phyloP scores from a whole-genome alignment of 495 filamentous ascomycete species.

The Penicillium lagena region DNA sequence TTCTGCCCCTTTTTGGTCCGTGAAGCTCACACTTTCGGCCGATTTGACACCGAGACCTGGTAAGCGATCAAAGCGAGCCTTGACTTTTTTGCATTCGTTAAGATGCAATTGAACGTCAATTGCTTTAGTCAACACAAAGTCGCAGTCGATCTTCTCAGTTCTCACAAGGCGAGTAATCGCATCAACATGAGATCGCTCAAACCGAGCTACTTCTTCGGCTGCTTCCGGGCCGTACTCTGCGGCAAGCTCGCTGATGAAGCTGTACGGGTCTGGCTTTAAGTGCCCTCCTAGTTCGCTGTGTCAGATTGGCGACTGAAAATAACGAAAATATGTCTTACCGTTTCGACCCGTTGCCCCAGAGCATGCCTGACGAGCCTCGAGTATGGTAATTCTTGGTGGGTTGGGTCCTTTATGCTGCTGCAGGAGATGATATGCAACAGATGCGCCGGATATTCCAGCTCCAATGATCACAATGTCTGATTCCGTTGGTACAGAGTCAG shows the following conservation, averaged over 20 bases:
- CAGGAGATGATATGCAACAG: constrained; percentile 56
- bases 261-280: constrained; percentile 31
- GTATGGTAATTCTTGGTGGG: constrained; percentile 51
- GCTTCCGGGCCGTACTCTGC: constrained; percentile 23
- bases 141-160: constrained; percentile 26
- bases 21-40: neutral
- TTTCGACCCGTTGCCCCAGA: constrained; percentile 73
- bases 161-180: constrained; percentile 20
- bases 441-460: constrained; percentile 64
- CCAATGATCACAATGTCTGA: constrained; percentile 71
- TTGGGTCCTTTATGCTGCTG: constrained; percentile 29
- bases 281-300: constrained; percentile 19
- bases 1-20: too few species aligned
- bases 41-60: too few species aligned
- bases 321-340: constrained; percentile 14
- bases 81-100: constrained; percentile 12
- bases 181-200: constrained; percentile 23
- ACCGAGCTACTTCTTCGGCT: constrained; percentile 26
- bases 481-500: too few species aligned
- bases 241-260: constrained; percentile 14
- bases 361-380: constrained; percentile 78
- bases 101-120: constrained; percentile 22
- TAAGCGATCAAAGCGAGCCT: constrained; percentile 16
- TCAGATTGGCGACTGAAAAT: neutral
- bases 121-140: constrained; percentile 19